Conservation (phyloP, 2,329 filamentous ascomycete species). For the Xylaria sp. region DNA sequence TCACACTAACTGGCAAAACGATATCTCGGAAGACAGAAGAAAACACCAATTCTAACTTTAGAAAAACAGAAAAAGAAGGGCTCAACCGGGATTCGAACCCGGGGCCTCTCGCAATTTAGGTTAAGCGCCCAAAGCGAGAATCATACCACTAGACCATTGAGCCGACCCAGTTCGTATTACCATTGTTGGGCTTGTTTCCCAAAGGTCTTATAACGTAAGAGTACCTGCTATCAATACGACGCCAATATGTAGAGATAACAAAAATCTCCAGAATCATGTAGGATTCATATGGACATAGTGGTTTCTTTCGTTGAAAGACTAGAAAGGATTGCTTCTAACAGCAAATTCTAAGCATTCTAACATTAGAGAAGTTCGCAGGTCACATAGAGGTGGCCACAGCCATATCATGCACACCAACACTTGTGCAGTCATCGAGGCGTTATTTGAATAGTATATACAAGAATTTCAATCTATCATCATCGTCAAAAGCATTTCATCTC, state of each 20-base stretch:
- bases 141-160: constrained; percentile 40
- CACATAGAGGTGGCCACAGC: not conserved
- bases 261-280: no score
- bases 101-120: constrained; percentile 37
- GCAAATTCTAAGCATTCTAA: not conserved
- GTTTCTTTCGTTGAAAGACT: no score
- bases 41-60: not conserved
- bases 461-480: constrained; percentile 41
- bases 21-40: not conserved
- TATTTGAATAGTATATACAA: constrained; percentile 39
- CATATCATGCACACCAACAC: not conserved
- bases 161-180: no score
- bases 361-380: not conserved
- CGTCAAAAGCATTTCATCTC: constrained; percentile 18
- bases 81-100: constrained; percentile 38
- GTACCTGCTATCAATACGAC: no score
- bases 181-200: no score
- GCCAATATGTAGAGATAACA: no score
- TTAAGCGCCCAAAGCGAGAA: constrained; percentile 38
- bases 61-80: constrained; percentile 8
- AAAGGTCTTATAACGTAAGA: no score
- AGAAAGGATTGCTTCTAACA: no score
- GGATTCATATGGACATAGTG: no score
- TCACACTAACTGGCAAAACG: no score
- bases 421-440: constrained; percentile 1